Evolutionary conservation across 768 basidiomycete species (phyloP).

Genomic region (Suillus weaverae): DNA sequence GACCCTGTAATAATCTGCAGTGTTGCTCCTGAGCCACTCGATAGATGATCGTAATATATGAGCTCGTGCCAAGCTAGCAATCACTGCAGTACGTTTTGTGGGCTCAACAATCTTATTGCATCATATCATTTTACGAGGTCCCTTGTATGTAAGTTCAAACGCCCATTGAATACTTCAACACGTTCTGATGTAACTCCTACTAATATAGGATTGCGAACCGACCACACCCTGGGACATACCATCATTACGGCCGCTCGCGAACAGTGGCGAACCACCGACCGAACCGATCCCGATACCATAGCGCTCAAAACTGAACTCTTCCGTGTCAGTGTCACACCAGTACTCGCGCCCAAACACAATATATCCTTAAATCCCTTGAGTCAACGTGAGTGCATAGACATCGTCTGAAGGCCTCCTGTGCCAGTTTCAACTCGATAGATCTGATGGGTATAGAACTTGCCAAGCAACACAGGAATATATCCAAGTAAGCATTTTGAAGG

Average conservation of each 20-base stretch:
- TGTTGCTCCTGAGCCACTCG: not conserved
- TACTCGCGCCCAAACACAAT: not conserved
- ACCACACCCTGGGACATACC: not conserved
- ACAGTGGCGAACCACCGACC: not conserved
- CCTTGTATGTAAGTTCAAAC: not conserved
- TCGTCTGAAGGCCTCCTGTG: not conserved
- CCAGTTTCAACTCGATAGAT: not conserved
- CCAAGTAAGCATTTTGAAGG: not conserved
- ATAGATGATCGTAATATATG: too few species aligned
- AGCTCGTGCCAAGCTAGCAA: not conserved
- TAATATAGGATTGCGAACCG: not conserved
- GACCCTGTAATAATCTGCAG: constrained; percentile 1
- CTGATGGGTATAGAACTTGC: not conserved
- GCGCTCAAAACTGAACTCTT: not conserved
- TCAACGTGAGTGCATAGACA: not conserved
- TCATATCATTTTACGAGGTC: not conserved
- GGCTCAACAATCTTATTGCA: not conserved
- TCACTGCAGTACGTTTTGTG: not conserved
- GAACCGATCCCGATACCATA: not conserved
- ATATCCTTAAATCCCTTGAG: not conserved
- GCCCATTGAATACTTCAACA: not conserved
- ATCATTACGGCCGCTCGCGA: constrained; percentile 3
- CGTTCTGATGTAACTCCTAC: not conserved
- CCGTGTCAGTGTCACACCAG: not conserved
- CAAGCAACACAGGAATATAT: not conserved